Base-by-base conservation (phyloP, 768 basidiomycete species). In the Psilocybe cyanescens region DNA sequence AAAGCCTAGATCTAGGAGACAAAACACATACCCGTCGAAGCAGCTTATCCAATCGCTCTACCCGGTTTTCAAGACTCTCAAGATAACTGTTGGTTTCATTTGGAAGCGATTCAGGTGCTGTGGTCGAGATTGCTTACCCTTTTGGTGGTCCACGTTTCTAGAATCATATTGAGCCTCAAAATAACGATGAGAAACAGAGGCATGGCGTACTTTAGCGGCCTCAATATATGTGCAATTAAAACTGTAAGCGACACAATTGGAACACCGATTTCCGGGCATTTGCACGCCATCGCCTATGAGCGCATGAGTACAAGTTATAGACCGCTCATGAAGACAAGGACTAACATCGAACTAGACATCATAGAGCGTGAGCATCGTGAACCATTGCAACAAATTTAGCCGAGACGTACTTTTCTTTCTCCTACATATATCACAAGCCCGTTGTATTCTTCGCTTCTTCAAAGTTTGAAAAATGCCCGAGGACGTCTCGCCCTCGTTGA, bases 361-460 rank as follows among this genome's bases (percentile, higher is more conserved):
- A 51, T 29, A 52, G 45, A 30, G 62, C 28, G 39, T 64, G 30
- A 61, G 60, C 28, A 57, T 55, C 61, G 33, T 47, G 55, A 59
- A 65, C 63, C 24, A 49, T 48, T 52, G 48, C 39, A 41, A 29
- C 49, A 30, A 46, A 50, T 58, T 8, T 19, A 33, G 52, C 19
- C 9, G 14, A 31, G 16, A 45, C 84, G 63, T 60, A 89, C 91
- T 87, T 77, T 95, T 95, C 81, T 94, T 94, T 59, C 91, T 79
- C 39, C 93, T 80, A 70, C 93, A 95, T 0, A 87, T 83, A 68
- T 94, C 92, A 70, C 93, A 95, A 6, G 92, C 92, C 30, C 92
- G 76, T 73, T 91, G 89, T 31, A 92, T 82, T 63, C 86, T 81
- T 41, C 91, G 76, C 71, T 90, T 91, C 79, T 93, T 92, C 17